Percentiles rank a stretch among this genome's conserved stretches.
Evolutionary conservation across 2,329 filamentous ascomycete genomes (phyloP).

Genomic region (Phialophora expanda): DNA sequence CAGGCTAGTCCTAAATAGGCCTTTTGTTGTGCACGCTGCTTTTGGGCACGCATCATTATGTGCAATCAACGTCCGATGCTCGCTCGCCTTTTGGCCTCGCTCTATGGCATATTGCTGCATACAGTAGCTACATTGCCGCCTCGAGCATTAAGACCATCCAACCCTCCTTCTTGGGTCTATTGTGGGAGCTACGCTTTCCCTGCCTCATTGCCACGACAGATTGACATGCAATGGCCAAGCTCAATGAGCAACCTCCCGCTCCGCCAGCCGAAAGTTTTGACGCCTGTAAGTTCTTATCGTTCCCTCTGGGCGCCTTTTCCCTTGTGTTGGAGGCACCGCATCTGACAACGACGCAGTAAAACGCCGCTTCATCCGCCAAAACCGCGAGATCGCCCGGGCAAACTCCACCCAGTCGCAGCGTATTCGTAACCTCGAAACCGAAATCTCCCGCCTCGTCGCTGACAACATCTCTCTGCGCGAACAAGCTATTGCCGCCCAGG

Average conservation of each 20-base stretch:
- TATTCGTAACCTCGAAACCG: slow-evolving; percentile 67
- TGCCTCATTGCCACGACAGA: neutral
- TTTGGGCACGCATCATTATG: neutral
- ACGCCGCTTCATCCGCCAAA: slow-evolving; percentile 68
- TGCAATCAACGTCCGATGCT: neutral
- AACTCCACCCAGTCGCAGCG: slow-evolving; percentile 69
- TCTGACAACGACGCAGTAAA: slow-evolving; percentile 56
- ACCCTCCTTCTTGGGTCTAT: neutral
- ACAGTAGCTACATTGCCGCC: neutral
- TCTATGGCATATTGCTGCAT: slow-evolving; percentile 10
- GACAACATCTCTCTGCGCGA: slow-evolving; percentile 67
- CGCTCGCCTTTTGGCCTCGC: slow-evolving; percentile 4
- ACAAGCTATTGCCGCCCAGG: slow-evolving; percentile 62
- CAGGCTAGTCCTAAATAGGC: slow-evolving; percentile 7
- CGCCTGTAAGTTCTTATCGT: slow-evolving; percentile 47
- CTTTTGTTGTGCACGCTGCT: slow-evolving; percentile 15
- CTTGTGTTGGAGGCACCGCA: neutral
- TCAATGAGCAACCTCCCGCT: slow-evolving; percentile 52
- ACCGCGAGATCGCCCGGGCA: slow-evolving; percentile 67
- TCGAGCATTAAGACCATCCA: neutral
- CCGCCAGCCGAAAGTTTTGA: slow-evolving; percentile 55
- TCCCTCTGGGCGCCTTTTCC: slow-evolving; percentile 1
- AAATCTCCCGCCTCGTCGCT: slow-evolving; percentile 63
- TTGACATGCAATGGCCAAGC: slow-evolving; percentile 51
- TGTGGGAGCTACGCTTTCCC: neutral